Conservation (phyloP, 441 rosid species). For the Populus hybrid region DNA sequence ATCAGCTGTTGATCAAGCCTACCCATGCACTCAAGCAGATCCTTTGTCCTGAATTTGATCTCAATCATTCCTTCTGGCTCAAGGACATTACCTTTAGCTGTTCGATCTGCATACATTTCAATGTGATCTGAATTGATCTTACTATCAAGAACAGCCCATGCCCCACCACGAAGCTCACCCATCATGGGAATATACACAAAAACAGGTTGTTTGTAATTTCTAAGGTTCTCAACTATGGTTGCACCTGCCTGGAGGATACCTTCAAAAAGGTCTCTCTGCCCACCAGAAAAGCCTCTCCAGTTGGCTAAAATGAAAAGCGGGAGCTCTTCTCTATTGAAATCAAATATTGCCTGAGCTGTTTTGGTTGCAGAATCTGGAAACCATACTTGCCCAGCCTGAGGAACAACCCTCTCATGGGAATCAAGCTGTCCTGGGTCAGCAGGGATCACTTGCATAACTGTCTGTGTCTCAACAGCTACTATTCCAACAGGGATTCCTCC, state of each 20-base stretch:
- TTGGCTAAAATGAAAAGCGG: constrained; percentile 97
- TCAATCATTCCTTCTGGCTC: constrained; percentile 99
- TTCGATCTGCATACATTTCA: constrained; percentile 97
- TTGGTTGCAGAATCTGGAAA: constrained; percentile 99
- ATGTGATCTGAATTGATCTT: constrained; percentile 88
- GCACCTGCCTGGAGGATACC: constrained; percentile 99
- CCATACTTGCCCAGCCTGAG: constrained; percentile 99
- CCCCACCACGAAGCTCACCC: constrained; percentile 86
- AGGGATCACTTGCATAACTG: constrained; percentile 90
- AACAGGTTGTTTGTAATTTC: constrained; percentile 98
- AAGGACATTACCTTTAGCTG: constrained; percentile 95
- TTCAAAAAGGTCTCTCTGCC: constrained; percentile 95
- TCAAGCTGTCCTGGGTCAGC: constrained; percentile 99
- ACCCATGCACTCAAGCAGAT: constrained; percentile 95
- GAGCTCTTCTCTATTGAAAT: constrained; percentile 94
- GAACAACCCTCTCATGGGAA: constrained; percentile 98
- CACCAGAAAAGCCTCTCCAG: constrained; percentile 99
- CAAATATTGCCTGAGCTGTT: constrained; percentile 96
- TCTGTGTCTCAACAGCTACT: constrained; percentile 98
- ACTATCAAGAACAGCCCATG: constrained; percentile 97
- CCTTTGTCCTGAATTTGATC: constrained; percentile 92
- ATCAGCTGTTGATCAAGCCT: constrained; percentile 84
- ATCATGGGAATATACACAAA: constrained; percentile 97
- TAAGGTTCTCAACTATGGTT: constrained; percentile 93
- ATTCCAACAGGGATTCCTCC: constrained; percentile 97